Evolutionary conservation across 1,284 basidiomycete genomes (phyloP).

Genomic region (Apiotrichum domesticum): DNA sequence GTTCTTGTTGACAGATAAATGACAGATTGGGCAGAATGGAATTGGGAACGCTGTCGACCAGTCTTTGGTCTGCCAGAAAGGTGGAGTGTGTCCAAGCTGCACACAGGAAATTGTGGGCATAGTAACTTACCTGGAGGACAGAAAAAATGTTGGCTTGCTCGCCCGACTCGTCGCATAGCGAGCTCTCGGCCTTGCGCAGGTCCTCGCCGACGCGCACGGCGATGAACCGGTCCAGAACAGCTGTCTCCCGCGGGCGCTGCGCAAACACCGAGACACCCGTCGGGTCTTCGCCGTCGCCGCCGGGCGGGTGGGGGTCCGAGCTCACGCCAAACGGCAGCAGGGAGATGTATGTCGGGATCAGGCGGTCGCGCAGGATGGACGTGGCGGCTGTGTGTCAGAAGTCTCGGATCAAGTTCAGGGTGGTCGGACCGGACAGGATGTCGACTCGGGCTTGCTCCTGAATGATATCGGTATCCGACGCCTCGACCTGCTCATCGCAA

Average conservation of each 20-base stretch:
- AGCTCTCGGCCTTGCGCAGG: slow-evolving; percentile 30
- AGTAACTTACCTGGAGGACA: slow-evolving; percentile 28
- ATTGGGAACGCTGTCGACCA: too few species aligned
- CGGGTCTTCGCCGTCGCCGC: background rate
- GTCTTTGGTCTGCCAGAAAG: too few species aligned
- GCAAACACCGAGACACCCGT: slow-evolving; percentile 24
- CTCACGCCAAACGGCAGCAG: slow-evolving; percentile 20
- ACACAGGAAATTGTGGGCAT: too few species aligned
- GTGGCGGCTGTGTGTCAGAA: slow-evolving; percentile 24
- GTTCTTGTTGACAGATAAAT: too few species aligned
- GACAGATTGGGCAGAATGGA: too few species aligned
- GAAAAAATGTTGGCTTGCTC: slow-evolving; percentile 28
- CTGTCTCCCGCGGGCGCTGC: slow-evolving; percentile 30
- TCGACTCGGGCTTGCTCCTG: background rate
- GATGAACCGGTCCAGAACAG: slow-evolving; percentile 41
- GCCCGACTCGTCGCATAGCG: slow-evolving; percentile 30
- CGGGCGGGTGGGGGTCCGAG: slow-evolving; percentile 28
- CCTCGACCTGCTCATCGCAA: too few species aligned
- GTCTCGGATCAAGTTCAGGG: background rate
- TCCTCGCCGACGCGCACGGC: slow-evolving; percentile 36
- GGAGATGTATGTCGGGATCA: slow-evolving; percentile 19
- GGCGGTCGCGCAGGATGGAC: slow-evolving; percentile 26
- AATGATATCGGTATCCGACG: too few species aligned
- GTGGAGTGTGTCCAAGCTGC: too few species aligned
- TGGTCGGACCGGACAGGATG: too few species aligned